Percentiles rank a stretch among this genome's conserved stretches.
These are phyloP conservation scores for Solanum acaule DNA, from an alignment of 257 asterid species.

Conservation along the genomic window DNA sequence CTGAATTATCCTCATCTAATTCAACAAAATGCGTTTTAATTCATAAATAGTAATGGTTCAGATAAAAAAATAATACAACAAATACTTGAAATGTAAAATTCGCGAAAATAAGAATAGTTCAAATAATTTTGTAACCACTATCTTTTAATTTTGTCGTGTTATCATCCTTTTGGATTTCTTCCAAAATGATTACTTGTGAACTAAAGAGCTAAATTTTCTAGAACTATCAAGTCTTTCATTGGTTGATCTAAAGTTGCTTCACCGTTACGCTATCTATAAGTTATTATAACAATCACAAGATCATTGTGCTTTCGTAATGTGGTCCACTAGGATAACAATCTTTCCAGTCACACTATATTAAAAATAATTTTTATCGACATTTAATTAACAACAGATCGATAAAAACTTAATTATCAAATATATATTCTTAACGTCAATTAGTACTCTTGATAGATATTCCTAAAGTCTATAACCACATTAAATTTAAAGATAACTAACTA, in stretches of 20 bases:
- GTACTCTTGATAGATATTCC: too few species aligned
- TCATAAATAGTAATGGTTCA: neutral
- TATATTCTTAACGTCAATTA: too few species aligned
- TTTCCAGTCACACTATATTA: too few species aligned
- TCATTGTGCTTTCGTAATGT: neutral
- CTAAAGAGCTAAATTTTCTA: neutral
- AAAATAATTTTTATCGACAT: too few species aligned
- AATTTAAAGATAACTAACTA: too few species aligned
- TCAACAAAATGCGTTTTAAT: neutral
- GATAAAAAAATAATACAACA: neutral
- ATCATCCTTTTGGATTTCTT: neutral
- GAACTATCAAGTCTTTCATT: neutral
- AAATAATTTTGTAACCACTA: neutral
- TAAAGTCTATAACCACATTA: rapidly evolving
- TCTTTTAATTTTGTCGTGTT: neutral
- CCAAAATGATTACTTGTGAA: neutral
- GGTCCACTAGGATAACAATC: neutral
- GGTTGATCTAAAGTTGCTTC: neutral
- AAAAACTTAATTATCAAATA: too few species aligned
- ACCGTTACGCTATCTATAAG: neutral
- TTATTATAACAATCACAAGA: neutral
- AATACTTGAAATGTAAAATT: neutral
- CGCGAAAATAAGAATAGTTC: neutral
- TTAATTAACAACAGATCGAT: too few species aligned
- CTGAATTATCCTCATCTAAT: neutral